Conservation (phyloP, 2,329 filamentous ascomycete species). For the Metarhizium rileyi region DNA sequence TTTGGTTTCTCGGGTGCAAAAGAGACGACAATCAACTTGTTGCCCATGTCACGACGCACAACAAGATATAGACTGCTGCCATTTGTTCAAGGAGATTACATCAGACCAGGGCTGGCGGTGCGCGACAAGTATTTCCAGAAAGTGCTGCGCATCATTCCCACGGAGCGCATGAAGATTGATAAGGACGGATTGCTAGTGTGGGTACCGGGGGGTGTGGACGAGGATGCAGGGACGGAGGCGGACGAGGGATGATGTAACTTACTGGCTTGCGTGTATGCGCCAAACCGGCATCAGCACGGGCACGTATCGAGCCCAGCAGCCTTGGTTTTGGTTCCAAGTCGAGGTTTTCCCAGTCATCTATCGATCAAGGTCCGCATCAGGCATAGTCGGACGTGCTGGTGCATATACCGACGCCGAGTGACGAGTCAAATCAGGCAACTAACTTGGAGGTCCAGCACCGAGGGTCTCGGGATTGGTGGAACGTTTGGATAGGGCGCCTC, state of each 20-base stretch:
- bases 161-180: slow-evolving; percentile 58
- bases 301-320: too few species aligned
- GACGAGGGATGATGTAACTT: slow-evolving; percentile 2
- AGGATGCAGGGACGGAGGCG: slow-evolving; percentile 7
- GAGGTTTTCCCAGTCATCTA: too few species aligned
- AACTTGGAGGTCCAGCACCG: too few species aligned
- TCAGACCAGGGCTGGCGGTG: slow-evolving; percentile 64
- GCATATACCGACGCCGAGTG: too few species aligned
- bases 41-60: slow-evolving; percentile 68
- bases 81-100: slow-evolving; percentile 54
- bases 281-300: too few species aligned
- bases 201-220: slow-evolving; percentile 34
- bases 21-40: slow-evolving; percentile 65
- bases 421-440: too few species aligned
- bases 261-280: background rate
- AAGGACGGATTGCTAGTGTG: slow-evolving; percentile 56
- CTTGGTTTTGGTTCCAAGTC: too few species aligned
- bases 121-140: slow-evolving; percentile 92
- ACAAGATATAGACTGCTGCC: slow-evolving; percentile 70
- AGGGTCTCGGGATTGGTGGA: too few species aligned
- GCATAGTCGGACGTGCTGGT: too few species aligned
- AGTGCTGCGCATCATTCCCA: slow-evolving; percentile 69
- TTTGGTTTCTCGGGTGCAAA: slow-evolving; percentile 93
- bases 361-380: too few species aligned
- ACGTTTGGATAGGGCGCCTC: too few species aligned